Base-by-base conservation (phyloP, 1,284 basidiomycete genomes). In the Irpex sp. region DNA sequence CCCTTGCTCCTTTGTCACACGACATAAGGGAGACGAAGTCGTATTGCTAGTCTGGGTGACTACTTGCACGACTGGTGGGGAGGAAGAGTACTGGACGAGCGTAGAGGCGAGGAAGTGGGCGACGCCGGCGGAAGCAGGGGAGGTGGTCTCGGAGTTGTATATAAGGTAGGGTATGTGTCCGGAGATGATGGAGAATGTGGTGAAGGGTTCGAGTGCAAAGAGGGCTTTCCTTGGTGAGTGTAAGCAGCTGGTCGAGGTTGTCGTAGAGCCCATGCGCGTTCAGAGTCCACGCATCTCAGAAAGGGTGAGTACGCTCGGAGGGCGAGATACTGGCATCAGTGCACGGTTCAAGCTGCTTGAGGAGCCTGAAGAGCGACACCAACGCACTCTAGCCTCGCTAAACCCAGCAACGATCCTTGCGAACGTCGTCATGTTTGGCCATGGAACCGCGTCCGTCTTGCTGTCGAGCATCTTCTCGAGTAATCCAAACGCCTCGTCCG, bases 401-500 rank as follows among this genome's bases (percentile, higher is more conserved):
- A 95, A 93, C 0, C 87, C 88, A 0, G 72, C 71, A 62, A 96
- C 82, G 64, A 94, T 81, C 0, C 80, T 76, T 3, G 82, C 81
- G 69, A 87, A 90, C 0, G 90, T 88, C 0, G 83, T 80, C 0
- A 84, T 74, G 2, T 84, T 80, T 1, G 88, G 86, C 0, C 78
- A 76, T 0, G 89, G 87, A 49, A 82, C 69, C 49, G 83, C 82
- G 0, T 72, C 64, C 1, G 75, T 64, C 23, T 64, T 69, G 66
- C 81, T 76, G 63, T 80, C 79, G 71, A 94, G n/a, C n/a, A n/a
- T n/a, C n/a, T n/a, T 74, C 64, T 93, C 88, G 54, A 96, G 77
- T 2, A 96, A 73, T 18, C 73, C 81, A 8, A 95, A 71, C 5
- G 87, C 94, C 54, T 80, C 83, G 3, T 83, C 82, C 0, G 87